A percentile compares a stretch with the other conserved stretches of the same genome.
Evolutionary conservation across 768 basidiomycete genomes (phyloP).

Genomic region (Calvatia gigantea): DNA sequence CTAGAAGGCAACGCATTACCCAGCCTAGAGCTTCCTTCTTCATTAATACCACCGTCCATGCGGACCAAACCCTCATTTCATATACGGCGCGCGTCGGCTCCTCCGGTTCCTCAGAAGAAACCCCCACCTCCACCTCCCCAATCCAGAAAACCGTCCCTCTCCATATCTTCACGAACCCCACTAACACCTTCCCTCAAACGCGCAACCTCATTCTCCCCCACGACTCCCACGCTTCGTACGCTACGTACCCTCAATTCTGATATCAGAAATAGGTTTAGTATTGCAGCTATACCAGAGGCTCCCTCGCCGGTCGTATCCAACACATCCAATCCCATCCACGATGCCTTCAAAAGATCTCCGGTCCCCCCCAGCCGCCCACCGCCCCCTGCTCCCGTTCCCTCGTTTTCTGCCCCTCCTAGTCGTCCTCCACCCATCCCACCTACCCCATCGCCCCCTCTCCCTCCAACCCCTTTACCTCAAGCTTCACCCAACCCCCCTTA

Average conservation of each 20-base stretch:
- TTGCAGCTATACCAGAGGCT: not conserved
- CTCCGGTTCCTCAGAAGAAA: conserved; percentile 12
- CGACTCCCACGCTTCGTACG: not conserved
- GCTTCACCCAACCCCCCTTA: not conserved
- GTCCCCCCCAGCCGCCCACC: not conserved
- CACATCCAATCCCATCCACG: not conserved
- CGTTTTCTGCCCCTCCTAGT: not conserved
- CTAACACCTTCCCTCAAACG: not conserved
- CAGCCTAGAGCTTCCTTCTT: conserved; percentile 23
- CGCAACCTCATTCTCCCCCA: conserved; percentile 1
- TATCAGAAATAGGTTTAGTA: conserved; percentile 1
- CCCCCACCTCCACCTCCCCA: conserved; percentile 5
- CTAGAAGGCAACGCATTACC: conserved; percentile 31
- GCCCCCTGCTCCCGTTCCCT: not conserved
- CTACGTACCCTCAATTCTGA: not conserved
- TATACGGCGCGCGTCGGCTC: conserved; percentile 10
- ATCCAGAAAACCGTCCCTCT: conserved; percentile 5
- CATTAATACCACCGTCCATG: conserved; percentile 28
- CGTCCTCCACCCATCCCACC: not conserved
- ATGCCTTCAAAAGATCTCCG: not conserved
- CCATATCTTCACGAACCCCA: not conserved
- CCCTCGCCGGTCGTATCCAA: not conserved
- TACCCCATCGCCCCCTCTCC: not conserved
- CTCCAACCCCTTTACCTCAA: not conserved
- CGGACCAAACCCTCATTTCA: conserved; percentile 17